These are phyloP conservation scores for Vigna angularis DNA, from an alignment of 306 rosid species.

Conservation along the genomic window DNA sequence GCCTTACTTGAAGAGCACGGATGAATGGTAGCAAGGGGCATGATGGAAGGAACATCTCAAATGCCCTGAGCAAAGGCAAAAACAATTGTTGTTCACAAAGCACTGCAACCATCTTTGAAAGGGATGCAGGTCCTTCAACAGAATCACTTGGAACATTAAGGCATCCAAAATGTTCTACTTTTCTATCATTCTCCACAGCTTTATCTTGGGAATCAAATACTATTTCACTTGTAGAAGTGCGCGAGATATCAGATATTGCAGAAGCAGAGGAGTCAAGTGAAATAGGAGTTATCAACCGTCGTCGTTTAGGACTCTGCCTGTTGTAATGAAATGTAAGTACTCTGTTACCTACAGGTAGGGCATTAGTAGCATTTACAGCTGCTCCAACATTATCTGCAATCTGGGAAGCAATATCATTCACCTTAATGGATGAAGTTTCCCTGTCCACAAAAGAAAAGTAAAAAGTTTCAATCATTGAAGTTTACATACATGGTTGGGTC, in stretches of 20 bases:
- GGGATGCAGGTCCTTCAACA: slow-evolving; percentile 72
- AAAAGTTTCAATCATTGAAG: slow-evolving; percentile 42
- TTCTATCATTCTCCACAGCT: slow-evolving; percentile 54
- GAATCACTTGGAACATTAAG: slow-evolving; percentile 53
- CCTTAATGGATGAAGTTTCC: slow-evolving; percentile 95
- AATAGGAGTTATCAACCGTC: slow-evolving; percentile 68
- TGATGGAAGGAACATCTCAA: slow-evolving; percentile 98
- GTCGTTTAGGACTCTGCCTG: slow-evolving; percentile 79
- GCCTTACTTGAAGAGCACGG: slow-evolving; percentile 92
- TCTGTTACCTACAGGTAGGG: slow-evolving; percentile 69
- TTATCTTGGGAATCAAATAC: slow-evolving; percentile 54
- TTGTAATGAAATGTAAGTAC: slow-evolving; percentile 78
- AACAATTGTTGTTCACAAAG: slow-evolving; percentile 88
- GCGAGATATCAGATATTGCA: slow-evolving; percentile 49
- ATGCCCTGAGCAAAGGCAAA: slow-evolving; percentile 92
- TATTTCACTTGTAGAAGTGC: slow-evolving; percentile 53
- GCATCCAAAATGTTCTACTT: slow-evolving; percentile 47
- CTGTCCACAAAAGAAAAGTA: slow-evolving; percentile 58
- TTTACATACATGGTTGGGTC: slow-evolving; percentile 1
- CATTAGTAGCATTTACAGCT: slow-evolving; percentile 89
- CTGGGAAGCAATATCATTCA: slow-evolving; percentile 91
- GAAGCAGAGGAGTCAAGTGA: slow-evolving; percentile 51
- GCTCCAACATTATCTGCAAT: slow-evolving; percentile 85
- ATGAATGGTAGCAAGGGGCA: slow-evolving; percentile 88
- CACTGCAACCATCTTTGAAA: slow-evolving; percentile 95